phyloP scores from a whole-genome alignment of 495 filamentous ascomycete species.

The Penicillium nucicola region DNA sequence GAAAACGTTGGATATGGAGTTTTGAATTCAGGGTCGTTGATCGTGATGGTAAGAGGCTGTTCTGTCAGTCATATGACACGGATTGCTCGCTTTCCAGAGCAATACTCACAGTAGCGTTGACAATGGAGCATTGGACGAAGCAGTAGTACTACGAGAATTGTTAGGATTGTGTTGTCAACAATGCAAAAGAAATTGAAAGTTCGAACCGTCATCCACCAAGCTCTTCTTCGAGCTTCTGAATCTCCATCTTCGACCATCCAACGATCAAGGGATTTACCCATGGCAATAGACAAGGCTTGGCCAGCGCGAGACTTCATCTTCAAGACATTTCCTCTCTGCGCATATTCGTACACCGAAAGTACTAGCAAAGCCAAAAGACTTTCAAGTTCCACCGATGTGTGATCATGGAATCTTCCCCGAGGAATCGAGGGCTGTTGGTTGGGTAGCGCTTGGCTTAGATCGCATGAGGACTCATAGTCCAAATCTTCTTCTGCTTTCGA shows the following conservation, averaged over 20 bases:
- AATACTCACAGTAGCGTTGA: constrained; percentile 52
- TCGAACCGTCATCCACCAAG: constrained; percentile 51
- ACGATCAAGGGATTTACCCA: constrained; percentile 40
- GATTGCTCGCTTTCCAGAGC: background rate
- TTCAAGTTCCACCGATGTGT: constrained; percentile 49
- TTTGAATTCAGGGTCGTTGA: constrained; percentile 54
- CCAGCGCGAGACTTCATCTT: constrained; percentile 48
- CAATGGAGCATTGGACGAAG: constrained; percentile 56
- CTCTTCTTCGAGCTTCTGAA: constrained; percentile 40
- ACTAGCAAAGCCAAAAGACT: constrained; percentile 42
- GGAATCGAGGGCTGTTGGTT: constrained; percentile 36
- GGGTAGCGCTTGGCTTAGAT: constrained; percentile 49
- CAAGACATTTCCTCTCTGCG: constrained; percentile 47
- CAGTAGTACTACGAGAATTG: constrained; percentile 48
- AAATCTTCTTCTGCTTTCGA: constrained; percentile 40
- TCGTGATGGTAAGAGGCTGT: constrained; percentile 49
- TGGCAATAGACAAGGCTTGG: constrained; percentile 42
- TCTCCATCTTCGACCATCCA: constrained; percentile 26
- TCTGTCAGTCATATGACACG: background rate
- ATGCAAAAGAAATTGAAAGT: background rate
- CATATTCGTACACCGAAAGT: constrained; percentile 49
- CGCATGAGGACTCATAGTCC: constrained; percentile 46
- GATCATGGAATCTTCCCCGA: constrained; percentile 48
- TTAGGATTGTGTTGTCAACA: background rate
- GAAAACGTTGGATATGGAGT: constrained; percentile 51